Evolutionary conservation across 139 green algal species (phyloP).

Genomic region (Auxenochlorella protothecoides): DNA sequence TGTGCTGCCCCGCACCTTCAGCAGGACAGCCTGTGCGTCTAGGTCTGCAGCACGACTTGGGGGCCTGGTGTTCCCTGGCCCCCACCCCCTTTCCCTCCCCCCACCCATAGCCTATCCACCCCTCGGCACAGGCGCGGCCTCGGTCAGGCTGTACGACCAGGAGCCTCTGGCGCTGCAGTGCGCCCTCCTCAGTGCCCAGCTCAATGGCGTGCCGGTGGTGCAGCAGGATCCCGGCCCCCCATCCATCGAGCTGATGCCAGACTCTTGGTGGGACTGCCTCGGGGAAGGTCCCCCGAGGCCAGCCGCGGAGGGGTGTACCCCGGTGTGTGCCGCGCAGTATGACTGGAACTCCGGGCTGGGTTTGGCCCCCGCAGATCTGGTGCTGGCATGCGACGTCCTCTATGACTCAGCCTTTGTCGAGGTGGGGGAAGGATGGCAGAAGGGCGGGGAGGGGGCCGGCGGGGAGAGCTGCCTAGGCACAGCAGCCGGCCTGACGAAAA

Average conservation of each 20-base stretch:
- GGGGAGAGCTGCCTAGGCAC: neutral
- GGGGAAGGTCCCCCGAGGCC: neutral
- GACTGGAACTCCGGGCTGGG: slow-evolving; percentile 32
- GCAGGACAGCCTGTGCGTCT: neutral
- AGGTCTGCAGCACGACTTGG: neutral
- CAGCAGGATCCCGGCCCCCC: neutral
- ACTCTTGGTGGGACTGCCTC: slow-evolving; percentile 1
- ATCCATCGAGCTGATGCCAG: slow-evolving; percentile 4
- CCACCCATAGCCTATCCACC: too few species aligned
- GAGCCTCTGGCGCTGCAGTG: slow-evolving; percentile 73
- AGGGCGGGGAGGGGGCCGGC: too few species aligned
- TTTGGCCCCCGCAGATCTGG: slow-evolving; percentile 20
- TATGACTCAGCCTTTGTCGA: slow-evolving; percentile 40
- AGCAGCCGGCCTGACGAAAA: neutral
- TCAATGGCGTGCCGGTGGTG: slow-evolving; percentile 6
- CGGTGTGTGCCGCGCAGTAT: slow-evolving; percentile 29
- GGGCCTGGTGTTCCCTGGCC: neutral
- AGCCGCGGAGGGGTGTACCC: neutral
- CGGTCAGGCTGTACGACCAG: slow-evolving; percentile 68
- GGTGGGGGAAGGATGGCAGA: neutral
- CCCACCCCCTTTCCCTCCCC: neutral
- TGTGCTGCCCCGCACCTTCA: too few species aligned
- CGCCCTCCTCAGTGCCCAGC: slow-evolving; percentile 30
- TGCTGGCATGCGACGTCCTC: slow-evolving; percentile 44
- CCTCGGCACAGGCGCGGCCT: slow-evolving; percentile 29